Base-by-base conservation (phyloP, 2,329 filamentous ascomycete genomes). In the Penicillium glabrum region DNA sequence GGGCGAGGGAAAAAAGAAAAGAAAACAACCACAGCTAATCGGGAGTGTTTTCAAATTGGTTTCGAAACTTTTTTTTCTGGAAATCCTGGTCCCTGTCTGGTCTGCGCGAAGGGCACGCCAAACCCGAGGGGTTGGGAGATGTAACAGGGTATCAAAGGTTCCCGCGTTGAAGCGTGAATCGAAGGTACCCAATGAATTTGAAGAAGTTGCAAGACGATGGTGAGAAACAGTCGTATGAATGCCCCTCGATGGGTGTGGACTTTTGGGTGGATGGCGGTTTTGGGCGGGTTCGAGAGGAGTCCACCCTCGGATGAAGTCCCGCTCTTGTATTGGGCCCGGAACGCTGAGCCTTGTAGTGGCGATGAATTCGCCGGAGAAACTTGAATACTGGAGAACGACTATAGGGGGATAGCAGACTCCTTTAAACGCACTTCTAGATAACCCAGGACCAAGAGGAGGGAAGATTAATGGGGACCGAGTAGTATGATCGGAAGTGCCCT, bases 231-330 rank as follows among this genome's bases (percentile, higher is more conserved):
- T 58, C 52, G 59, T 79, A 77, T 70, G 77, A 76, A 69, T 79
- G 80, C 77, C 81, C 80, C 76, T 82, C 81, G 78, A 82, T 84
- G 72, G 76, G 77, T 63, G 62, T 65, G 61, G 67, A 65, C 61
- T 66, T 65, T 57, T 60, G 62, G 58, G 61, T 66, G 61, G 68
- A 69, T 67, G 64, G 63, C 62, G 64, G 66, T 67, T 70, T 69
- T 70, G 63, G 64, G 67, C 67, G 66, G 66, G 59, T 67, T 68
- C 63, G 61, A 66, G 57, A 7, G 33, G 58, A 63, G 64, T 72
- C 68, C 67, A 71, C 69, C 68, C 66, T 74, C 69, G 70, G 70
- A 71, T 69, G 66, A 66, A 64, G 71, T 70, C 69, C 71, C 70
- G 68, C 67, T 71, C 66, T 69, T 64, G 65, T 58, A 39, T 46